A percentile compares a stretch with the other conserved stretches of the same genome.
Evolutionary conservation across 805 yeast species (phyloP).

Genomic region (Alloascoidea hylecoeti): DNA sequence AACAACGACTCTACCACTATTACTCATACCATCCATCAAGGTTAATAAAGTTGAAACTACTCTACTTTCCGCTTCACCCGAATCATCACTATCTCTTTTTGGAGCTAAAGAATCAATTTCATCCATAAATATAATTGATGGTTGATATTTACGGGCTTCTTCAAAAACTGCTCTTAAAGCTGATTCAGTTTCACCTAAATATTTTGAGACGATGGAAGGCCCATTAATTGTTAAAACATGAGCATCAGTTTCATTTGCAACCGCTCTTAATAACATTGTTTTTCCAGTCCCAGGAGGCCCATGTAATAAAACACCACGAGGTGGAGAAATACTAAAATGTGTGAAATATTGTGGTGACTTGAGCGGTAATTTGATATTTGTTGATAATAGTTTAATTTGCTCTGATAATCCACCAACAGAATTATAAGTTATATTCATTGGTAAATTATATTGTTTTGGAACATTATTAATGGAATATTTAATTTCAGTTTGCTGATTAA

Average conservation of each 20-base stretch:
- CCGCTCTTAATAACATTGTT: constrained; percentile 72
- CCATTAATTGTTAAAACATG: constrained; percentile 83
- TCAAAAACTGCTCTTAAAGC: constrained; percentile 68
- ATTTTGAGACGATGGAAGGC: constrained; percentile 84
- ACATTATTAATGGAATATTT: constrained; percentile 6
- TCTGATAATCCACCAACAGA: constrained; percentile 66
- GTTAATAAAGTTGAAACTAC: constrained; percentile 83
- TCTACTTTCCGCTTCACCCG: constrained; percentile 82
- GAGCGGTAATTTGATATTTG: constrained; percentile 70
- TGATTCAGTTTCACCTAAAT: constrained; percentile 87
- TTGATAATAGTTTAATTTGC: constrained; percentile 45
- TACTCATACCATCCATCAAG: constrained; percentile 66
- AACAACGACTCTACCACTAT: constrained; percentile 47
- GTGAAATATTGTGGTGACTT: constrained; percentile 63
- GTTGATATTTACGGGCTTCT: constrained; percentile 80
- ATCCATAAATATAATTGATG: constrained; percentile 79
- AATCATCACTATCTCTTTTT: constrained; percentile 64
- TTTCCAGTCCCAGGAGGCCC: constrained; percentile 99
- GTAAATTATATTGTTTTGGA: constrained; percentile 9
- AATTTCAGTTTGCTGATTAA: constrained; percentile 19
- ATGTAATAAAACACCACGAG: constrained; percentile 83
- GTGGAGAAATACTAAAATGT: constrained; percentile 83
- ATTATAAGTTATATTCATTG: constrained; percentile 21
- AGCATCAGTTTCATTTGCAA: constrained; percentile 63
- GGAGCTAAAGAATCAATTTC: constrained; percentile 93